Evolutionary conservation across 768 basidiomycete species (phyloP), one percentile per base, ranked within the genome.

Genomic region (Boletales sp.): DNA sequence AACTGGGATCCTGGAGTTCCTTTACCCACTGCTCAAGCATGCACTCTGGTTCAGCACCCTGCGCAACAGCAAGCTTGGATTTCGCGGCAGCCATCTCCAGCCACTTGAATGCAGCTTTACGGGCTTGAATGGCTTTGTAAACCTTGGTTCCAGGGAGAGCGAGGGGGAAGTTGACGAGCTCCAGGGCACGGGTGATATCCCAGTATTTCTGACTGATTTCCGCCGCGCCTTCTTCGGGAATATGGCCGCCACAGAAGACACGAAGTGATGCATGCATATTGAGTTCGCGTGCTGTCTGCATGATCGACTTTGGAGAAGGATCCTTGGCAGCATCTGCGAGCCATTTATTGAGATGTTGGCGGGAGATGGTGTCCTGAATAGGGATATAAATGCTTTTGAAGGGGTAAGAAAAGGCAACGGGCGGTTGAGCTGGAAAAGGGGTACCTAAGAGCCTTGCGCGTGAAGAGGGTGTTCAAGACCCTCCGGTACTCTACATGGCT

Each of bases 81-180:
- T 79, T 81, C 30, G 76, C 72, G 0, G 93, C 90, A 31, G 94
- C 94, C 51, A 84, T 72, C 61, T 81, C 79, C 40, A 97, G 76
- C 82, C 86, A 88, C 55, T 79, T 73, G 73, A 93, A 79, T 15
- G 92, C 90, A 40, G 77, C 74, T 66, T 95, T 97, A 65, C 94
- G 84, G 2, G 92, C 87, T 68, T 94, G 85, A 56, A 93, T 86
- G 3, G 95, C 97, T 58, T 84, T 88, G 72, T 88, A 98, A 47
- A 98, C 83, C 66, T 98, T 98, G 35, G 97, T 98, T 27, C 97
- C 97, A 17, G 97, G 97, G 34, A 97, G 61, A 14, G 95, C 85
- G 53, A 98, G 72, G 14, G 97, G 97, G 75, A 99, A 98, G 76
- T 99, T 99, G 76, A 99, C 97, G 47, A 99, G 87, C 67, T 99